Percentiles rank a stretch among this genome's conserved stretches.
Evolutionary conservation across 371 early-diverging fungal species (phyloP).

Genomic region (Rhizomucor pusillus): DNA sequence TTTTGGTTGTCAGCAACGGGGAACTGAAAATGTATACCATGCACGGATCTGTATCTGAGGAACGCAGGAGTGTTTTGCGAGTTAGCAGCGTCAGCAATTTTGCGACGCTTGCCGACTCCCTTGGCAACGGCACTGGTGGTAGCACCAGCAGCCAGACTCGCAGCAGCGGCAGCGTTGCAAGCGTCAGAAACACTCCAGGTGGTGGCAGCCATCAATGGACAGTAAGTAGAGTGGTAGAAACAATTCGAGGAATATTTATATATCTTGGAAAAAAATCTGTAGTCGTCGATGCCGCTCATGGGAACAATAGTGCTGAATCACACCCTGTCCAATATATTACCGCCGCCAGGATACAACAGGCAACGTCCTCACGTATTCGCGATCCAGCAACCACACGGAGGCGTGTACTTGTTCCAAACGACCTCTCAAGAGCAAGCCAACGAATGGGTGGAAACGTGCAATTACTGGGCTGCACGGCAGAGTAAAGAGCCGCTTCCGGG

Average conservation of each 20-base stretch:
- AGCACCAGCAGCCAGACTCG: too few relatives aligned
- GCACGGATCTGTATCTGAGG: conserved; percentile 8
- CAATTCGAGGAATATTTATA: neutral
- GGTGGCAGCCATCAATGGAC: conserved; percentile 4
- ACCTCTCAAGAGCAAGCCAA: conserved; percentile 61
- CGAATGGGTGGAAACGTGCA: conserved; percentile 85
- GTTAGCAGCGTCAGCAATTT: conserved; percentile 20
- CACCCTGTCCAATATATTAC: conserved; percentile 75
- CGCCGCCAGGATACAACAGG: conserved; percentile 80
- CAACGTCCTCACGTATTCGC: conserved; percentile 83
- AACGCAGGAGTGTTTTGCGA: conserved; percentile 33
- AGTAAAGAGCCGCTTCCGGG: conserved; percentile 86
- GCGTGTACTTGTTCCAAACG: conserved; percentile 83
- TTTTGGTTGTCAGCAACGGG: conserved; percentile 70
- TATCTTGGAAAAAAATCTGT: neutral
- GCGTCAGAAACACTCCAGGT: too few relatives aligned
- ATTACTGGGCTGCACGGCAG: conserved; percentile 91
- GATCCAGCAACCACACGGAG: conserved; percentile 76
- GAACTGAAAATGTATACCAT: conserved; percentile 77
- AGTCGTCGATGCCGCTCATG: conserved; percentile 28
- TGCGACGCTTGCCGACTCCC: conserved; percentile 45
- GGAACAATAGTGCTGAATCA: conserved; percentile 75
- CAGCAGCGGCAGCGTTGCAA: too few relatives aligned
- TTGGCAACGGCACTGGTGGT: conserved; percentile 5
- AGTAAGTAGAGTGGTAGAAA: conserved; percentile 7